Conservation (phyloP, 2,329 filamentous ascomycete species). For the Penicillium sp. region DNA sequence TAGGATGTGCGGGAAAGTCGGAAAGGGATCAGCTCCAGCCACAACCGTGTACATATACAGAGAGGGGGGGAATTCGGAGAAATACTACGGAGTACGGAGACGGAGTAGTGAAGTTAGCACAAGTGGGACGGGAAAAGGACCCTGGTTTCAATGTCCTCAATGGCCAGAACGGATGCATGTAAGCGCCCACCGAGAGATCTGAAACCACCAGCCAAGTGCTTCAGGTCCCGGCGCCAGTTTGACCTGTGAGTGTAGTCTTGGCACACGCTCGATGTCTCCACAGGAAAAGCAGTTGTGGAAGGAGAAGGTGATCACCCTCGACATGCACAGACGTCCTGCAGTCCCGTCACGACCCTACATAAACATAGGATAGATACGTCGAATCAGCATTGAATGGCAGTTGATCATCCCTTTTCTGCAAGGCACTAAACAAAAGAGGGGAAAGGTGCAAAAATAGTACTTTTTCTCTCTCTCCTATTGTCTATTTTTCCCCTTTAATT, state of each 20-base stretch:
- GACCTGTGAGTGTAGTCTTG: conserved; percentile 22
- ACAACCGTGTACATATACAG: conserved; percentile 9
- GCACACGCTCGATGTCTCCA: conserved; percentile 8
- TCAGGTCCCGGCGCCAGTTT: conserved; percentile 37
- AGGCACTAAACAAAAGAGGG: not conserved
- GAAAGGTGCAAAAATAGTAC: not conserved
- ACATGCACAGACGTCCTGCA: conserved; percentile 14
- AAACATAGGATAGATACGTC: conserved; percentile 7
- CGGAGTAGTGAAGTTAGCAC: not conserved
- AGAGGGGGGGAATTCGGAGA: conserved; percentile 14
- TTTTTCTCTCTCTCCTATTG: not conserved
- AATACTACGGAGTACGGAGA: conserved; percentile 1
- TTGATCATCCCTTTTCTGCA: not conserved
- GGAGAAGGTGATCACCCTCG: conserved; percentile 12
- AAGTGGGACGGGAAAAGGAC: not conserved
- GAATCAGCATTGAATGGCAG: conserved; percentile 9
- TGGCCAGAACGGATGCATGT: conserved; percentile 20
- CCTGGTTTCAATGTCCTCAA: conserved; percentile 15
- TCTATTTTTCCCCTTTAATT: not conserved
- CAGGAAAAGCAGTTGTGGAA: conserved; percentile 5
- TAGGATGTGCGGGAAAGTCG: conserved; percentile 1
- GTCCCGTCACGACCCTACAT: conserved; percentile 11
- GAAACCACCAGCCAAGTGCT: conserved; percentile 35
- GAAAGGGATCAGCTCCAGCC: conserved; percentile 16
- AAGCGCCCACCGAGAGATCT: conserved; percentile 30